Evolutionary conservation across 2,329 filamentous ascomycete species (phyloP).

Genomic region (Sporothrix schenckii): DNA sequence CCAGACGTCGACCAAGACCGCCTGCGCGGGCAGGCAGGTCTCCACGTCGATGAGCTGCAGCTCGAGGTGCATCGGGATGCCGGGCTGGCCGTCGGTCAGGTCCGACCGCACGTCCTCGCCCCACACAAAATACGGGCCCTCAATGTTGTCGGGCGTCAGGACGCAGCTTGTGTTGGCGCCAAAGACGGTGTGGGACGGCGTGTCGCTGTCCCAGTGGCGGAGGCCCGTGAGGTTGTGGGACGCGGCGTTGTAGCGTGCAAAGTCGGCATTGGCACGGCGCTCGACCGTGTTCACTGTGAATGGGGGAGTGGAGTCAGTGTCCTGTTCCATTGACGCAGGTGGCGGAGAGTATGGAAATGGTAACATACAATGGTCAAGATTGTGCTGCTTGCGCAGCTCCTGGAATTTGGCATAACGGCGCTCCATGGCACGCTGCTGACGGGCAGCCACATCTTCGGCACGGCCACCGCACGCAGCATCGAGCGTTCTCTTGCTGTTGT

Average conservation of each 20-base stretch:
- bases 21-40: slow-evolving; percentile 55
- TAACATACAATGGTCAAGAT: neutral
- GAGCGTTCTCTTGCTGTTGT: slow-evolving; percentile 8
- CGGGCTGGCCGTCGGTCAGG: slow-evolving; percentile 52
- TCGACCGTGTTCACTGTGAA: neutral
- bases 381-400: slow-evolving; percentile 3
- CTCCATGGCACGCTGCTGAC: slow-evolving; percentile 2
- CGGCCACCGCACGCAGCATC: slow-evolving; percentile 8
- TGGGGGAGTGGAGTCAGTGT: neutral
- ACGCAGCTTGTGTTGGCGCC: slow-evolving; percentile 51
- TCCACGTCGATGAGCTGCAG: slow-evolving; percentile 58
- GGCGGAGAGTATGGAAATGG: too few species aligned
- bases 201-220: neutral
- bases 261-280: neutral
- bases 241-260: neutral
- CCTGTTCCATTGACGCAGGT: neutral
- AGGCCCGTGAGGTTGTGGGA: neutral
- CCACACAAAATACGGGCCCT: slow-evolving; percentile 59
- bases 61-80: slow-evolving; percentile 54
- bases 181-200: slow-evolving; percentile 42
- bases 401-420: slow-evolving; percentile 7
- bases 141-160: slow-evolving; percentile 56
- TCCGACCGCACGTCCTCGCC: slow-evolving; percentile 56
- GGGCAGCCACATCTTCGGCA: neutral
- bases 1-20: slow-evolving; percentile 58